A percentile compares a stretch with the other conserved stretches of the same genome.
These are phyloP conservation scores for Luffa aegyptiaca DNA, from an alignment of 306 rosid species.

Conservation along the genomic window DNA sequence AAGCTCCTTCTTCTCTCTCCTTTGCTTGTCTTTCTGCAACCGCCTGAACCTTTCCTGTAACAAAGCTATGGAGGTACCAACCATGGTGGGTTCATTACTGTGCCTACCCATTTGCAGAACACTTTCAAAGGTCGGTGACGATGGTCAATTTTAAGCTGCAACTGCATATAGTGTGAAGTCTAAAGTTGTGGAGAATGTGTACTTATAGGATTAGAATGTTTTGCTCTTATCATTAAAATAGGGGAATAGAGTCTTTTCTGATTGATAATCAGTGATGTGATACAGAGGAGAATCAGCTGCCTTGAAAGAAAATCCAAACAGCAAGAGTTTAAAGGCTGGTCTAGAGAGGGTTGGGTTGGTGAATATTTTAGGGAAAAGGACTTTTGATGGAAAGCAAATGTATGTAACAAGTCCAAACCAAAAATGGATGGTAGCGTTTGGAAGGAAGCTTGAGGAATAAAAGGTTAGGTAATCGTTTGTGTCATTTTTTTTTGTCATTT, in stretches of 20 bases:
- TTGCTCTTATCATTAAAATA: constrained; percentile 17
- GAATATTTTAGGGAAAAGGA: constrained; percentile 43
- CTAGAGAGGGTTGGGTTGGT: constrained; percentile 43
- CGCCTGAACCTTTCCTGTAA: constrained; percentile 90
- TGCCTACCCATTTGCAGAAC: constrained; percentile 56
- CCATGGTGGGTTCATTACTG: constrained; percentile 43
- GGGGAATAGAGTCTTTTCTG: constrained; percentile 8
- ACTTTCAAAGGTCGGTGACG: constrained; percentile 4
- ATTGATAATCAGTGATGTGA: constrained; percentile 34
- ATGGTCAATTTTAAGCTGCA: constrained; percentile 31
- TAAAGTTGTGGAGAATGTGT: constrained; percentile 22
- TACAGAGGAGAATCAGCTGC: constrained; percentile 49
- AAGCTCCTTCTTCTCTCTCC: constrained; percentile 72
- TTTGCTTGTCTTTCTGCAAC: constrained; percentile 83
- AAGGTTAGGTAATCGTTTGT: constrained; percentile 67
- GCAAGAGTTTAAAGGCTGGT: constrained; percentile 36
- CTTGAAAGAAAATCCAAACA: constrained; percentile 42
- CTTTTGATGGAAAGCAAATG: constrained; percentile 27
- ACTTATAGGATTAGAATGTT: constrained; percentile 28
- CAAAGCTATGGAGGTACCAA: constrained; percentile 75
- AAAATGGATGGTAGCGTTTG: constrained; percentile 61
- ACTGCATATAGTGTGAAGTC: constrained; percentile 31
- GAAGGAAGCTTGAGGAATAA: constrained; percentile 60
- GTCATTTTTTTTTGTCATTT: constrained; percentile 37
- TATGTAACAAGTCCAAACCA: constrained; percentile 40